A percentile compares a stretch with the other conserved stretches of the same genome.
Evolutionary conservation across 768 basidiomycete species (phyloP).

Genomic region (Auricularia auricula-judae): DNA sequence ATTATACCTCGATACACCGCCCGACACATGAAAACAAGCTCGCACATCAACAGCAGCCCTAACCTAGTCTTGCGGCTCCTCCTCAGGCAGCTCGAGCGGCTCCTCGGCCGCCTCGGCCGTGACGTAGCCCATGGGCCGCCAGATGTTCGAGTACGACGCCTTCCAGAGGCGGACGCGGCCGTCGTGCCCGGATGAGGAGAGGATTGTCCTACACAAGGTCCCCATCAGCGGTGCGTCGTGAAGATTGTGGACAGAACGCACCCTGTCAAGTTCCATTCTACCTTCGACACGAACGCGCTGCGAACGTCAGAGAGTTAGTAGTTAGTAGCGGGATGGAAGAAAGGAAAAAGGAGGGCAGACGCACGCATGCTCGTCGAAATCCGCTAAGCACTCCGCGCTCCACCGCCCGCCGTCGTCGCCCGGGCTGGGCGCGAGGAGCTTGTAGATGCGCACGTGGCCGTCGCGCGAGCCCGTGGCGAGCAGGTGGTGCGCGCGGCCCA

Average conservation of each 20-base stretch:
- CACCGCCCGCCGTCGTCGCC: slow-evolving; percentile 52
- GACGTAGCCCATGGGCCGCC: slow-evolving; percentile 73
- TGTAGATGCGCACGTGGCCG: slow-evolving; percentile 86
- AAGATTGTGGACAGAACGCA: slow-evolving; percentile 17
- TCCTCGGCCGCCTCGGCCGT: slow-evolving; percentile 65
- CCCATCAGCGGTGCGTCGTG: neutral
- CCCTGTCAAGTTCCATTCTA: slow-evolving; percentile 94
- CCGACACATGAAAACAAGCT: no score
- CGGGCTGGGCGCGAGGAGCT: slow-evolving; percentile 46
- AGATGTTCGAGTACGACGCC: slow-evolving; percentile 70
- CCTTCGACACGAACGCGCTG: slow-evolving; percentile 67
- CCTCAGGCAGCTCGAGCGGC: slow-evolving; percentile 17
- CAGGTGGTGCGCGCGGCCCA: slow-evolving; percentile 89
- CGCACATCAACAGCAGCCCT: no score
- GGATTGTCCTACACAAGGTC: slow-evolving; percentile 51
- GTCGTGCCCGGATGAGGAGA: slow-evolving; percentile 77
- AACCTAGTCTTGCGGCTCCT: slow-evolving; percentile 22
- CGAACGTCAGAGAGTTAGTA: neutral
- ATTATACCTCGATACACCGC: no score
- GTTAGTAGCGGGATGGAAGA: neutral
- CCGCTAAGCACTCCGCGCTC: slow-evolving; percentile 55
- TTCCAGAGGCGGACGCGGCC: slow-evolving; percentile 80
- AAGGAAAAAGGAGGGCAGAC: slow-evolving; percentile 10
- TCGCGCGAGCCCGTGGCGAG: slow-evolving; percentile 85
- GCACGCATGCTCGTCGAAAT: slow-evolving; percentile 80